Evolutionary conservation across 106 monocot species (phyloP), one percentile per base, ranked within the genome.

Genomic region (Dendrobium huoshanense): DNA sequence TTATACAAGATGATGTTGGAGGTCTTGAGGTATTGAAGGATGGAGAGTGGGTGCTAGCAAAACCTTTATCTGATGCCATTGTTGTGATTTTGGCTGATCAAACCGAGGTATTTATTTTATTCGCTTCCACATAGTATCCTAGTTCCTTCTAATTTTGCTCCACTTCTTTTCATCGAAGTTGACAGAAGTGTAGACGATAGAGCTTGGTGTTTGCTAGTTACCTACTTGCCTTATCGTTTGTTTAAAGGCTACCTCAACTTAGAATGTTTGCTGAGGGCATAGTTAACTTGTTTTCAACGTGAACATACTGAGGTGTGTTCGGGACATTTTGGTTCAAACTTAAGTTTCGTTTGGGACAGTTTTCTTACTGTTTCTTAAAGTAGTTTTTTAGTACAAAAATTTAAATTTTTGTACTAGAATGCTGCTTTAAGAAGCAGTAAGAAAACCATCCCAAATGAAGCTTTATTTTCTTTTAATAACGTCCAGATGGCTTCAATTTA

Each of bases 1-100:
- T 99, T 42, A 87, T 99, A 85, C 95, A 99, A 87, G 95, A 99
- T 90, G 92, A 99, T 67, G 99, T 99, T 1, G 93, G 88, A 29
- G 99, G 99, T 64, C 92, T 99, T 37, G 95, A 99, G 80, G 90
- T 99, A 16, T 73, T 95, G 54, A 93, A 93, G 79, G 91, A 91
- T 82, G 90, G 89, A 5, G 61, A 88, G 41, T 99, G 99, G 99
- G 81, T 91, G 73, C 80, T 79, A 24, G 86, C 80, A 16, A 81
- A 86, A 41, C 91, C 99, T 61, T 58, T 95, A 58, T 55, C 81
- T 72, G 87, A 91, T 88, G 92, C 88, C 11, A 85, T 95, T 45
- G 54, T 95, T 75, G 91, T 99, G 77, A 87, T 99, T 64, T 82
- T 99, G 65, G 86, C 95, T 47, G 99, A 99, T 68, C 95, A 95